Percentiles rank a stretch among this genome's conserved stretches.
phyloP scores from a whole-genome alignment of 495 filamentous ascomycete species.

The Cercophora scortea region DNA sequence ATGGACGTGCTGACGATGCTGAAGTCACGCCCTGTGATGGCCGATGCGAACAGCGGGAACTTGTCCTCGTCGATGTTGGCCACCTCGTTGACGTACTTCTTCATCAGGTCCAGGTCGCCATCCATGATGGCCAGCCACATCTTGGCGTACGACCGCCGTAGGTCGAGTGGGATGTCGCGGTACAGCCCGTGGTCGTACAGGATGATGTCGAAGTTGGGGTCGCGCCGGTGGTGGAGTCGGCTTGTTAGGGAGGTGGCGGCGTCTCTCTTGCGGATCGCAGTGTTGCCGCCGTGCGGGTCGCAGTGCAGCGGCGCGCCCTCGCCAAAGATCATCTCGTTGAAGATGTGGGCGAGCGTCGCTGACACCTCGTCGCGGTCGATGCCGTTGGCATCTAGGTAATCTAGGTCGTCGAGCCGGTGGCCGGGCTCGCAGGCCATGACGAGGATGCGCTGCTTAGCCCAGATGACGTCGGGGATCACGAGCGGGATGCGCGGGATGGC shows the following conservation, averaged over 20 bases:
- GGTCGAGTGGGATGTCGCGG: constrained; percentile 71
- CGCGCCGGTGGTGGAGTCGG: constrained; percentile 14
- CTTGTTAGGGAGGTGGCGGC: too few relatives aligned
- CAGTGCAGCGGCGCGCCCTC: constrained; percentile 85
- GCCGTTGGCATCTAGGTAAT: constrained; percentile 71
- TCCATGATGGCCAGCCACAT: constrained; percentile 96
- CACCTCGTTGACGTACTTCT: constrained; percentile 79
- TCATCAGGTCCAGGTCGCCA: constrained; percentile 73
- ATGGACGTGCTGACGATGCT: constrained; percentile 60
- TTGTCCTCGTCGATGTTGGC: constrained; percentile 86
- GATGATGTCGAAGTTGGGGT: constrained; percentile 89
- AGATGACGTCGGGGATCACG: constrained; percentile 83
- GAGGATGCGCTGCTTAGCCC: constrained; percentile 80
- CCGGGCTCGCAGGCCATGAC: constrained; percentile 95
- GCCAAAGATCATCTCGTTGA: constrained; percentile 99
- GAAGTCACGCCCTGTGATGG: constrained; percentile 93
- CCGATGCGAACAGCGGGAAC: constrained; percentile 91
- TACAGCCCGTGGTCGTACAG: constrained; percentile 98
- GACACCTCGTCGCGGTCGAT: constrained; percentile 97
- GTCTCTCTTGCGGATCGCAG: constrained; percentile 74
- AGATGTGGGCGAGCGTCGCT: constrained; percentile 81
- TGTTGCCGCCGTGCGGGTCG: constrained; percentile 95
- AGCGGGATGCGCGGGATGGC: constrained; percentile 62
- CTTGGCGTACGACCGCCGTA: constrained; percentile 87
- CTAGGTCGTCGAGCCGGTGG: constrained; percentile 80